Percentiles rank a stretch among this genome's conserved stretches.
Evolutionary conservation across 1,139 yeast genomes (phyloP).

Genomic region (Geotrichum restrictum): DNA sequence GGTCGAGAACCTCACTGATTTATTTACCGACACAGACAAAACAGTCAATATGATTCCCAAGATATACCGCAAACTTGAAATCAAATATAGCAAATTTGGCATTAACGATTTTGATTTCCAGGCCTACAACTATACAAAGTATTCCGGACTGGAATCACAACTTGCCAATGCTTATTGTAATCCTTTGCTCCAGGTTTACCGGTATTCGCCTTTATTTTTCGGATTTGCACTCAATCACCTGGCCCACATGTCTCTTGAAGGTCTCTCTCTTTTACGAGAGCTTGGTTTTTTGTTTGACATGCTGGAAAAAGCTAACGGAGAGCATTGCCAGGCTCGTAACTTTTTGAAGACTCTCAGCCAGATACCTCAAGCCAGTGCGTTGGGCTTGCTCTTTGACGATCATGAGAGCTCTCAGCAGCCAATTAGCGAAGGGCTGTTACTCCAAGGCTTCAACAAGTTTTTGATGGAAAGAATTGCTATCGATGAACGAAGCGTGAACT

Average conservation of each 20-base stretch:
- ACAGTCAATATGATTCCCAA: slow-evolving; percentile 49
- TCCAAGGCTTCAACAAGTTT: slow-evolving; percentile 58
- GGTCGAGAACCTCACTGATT: slow-evolving; percentile 26
- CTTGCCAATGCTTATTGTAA: slow-evolving; percentile 78
- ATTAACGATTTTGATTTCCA: slow-evolving; percentile 91
- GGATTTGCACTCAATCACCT: slow-evolving; percentile 58
- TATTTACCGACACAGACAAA: slow-evolving; percentile 30
- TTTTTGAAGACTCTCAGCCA: slow-evolving; percentile 52
- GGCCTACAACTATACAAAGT: slow-evolving; percentile 75
- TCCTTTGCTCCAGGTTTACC: slow-evolving; percentile 73
- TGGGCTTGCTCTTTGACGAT: slow-evolving; percentile 54
- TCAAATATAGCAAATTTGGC: slow-evolving; percentile 85
- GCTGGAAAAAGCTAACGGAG: slow-evolving; percentile 77
- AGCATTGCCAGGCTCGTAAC: slow-evolving; percentile 67
- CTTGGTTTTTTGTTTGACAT: slow-evolving; percentile 87
- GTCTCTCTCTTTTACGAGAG: slow-evolving; percentile 60
- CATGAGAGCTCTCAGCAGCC: slow-evolving; percentile 20
- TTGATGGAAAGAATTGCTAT: slow-evolving; percentile 48
- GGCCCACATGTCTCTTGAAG: slow-evolving; percentile 39
- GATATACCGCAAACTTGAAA: slow-evolving; percentile 69
- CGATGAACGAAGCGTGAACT: slow-evolving; percentile 40
- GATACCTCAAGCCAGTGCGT: slow-evolving; percentile 39
- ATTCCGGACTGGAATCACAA: slow-evolving; percentile 86
- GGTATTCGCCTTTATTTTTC: slow-evolving; percentile 70
- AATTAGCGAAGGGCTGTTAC: slow-evolving; percentile 37